These are phyloP conservation scores for Hypoxylon intermedium DNA, from an alignment of 495 filamentous ascomycete species.

Conservation along the genomic window DNA sequence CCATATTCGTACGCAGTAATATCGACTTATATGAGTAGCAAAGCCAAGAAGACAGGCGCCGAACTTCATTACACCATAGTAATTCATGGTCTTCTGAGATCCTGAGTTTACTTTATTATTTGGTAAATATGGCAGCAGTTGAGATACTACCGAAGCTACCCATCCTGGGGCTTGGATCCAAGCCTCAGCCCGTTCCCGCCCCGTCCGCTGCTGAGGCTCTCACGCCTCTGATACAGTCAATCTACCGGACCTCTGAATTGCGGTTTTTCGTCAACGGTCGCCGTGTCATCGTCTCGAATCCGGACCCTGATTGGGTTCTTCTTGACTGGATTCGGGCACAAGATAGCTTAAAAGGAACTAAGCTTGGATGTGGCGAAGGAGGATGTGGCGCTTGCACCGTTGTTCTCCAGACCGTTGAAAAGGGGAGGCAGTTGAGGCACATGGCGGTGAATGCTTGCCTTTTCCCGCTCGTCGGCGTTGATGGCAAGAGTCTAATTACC, in stretches of 20 bases:
- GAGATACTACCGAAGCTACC: conserved; percentile 26
- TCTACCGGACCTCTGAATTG: conserved; percentile 36
- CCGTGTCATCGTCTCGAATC: conserved; percentile 32
- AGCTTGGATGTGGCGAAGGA: conserved; percentile 76
- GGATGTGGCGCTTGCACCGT: conserved; percentile 90
- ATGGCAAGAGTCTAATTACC: conserved; percentile 93
- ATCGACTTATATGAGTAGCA: neutral
- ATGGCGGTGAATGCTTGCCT: conserved; percentile 84
- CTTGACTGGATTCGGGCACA: conserved; percentile 39
- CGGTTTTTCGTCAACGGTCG: conserved; percentile 47
- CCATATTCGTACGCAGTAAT: neutral
- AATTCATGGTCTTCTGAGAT: neutral
- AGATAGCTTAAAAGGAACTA: conserved; percentile 33
- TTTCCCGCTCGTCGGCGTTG: conserved; percentile 80
- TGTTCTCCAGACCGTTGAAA: conserved; percentile 80
- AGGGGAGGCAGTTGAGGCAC: conserved; percentile 77
- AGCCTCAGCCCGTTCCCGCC: conserved; percentile 4
- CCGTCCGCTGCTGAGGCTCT: conserved; percentile 32
- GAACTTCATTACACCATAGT: neutral
- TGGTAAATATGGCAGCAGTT: conserved; percentile 22
- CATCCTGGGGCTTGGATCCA: neutral
- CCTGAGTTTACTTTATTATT: neutral
- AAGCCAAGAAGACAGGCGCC: neutral
- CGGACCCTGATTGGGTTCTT: conserved; percentile 41
- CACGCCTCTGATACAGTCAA: conserved; percentile 33